phyloP scores from a whole-genome alignment of 202 grass and related monocot species.

The Bolboschoenoplectus hybrid region DNA sequence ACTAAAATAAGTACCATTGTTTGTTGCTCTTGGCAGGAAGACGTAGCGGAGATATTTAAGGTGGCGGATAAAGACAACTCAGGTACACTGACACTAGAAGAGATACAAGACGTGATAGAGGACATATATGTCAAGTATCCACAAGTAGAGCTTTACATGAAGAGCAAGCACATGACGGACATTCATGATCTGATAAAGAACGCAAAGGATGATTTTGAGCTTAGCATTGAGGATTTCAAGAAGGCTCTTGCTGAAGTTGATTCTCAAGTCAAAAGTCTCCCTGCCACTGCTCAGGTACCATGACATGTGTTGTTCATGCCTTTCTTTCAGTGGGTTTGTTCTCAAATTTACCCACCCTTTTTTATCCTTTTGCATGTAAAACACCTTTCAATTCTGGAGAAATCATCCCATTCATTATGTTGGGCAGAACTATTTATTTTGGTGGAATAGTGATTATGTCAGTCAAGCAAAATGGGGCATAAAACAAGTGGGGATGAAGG shows the following conservation, averaged over 20 bases:
- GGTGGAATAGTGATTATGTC: background rate
- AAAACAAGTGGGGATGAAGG: background rate
- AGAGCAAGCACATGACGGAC: constrained; percentile 80
- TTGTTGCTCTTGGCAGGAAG: constrained; percentile 56
- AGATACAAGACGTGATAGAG: constrained; percentile 79
- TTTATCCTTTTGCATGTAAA: background rate
- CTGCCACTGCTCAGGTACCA: constrained; percentile 88
- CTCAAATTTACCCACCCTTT: constrained; percentile 17
- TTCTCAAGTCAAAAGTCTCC: constrained; percentile 84
- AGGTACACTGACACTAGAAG: constrained; percentile 78
- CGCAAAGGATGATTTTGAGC: constrained; percentile 60
- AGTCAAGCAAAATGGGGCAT: background rate
- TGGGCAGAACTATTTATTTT: background rate
- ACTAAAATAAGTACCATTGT: background rate
- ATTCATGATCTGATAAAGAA: constrained; percentile 76
- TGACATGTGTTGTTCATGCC: constrained; percentile 7
- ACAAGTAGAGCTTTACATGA: constrained; percentile 94
- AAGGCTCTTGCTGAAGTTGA: constrained; percentile 72
- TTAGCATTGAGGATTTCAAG: constrained; percentile 96
- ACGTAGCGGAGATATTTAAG: constrained; percentile 78
- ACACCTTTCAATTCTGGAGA: background rate
- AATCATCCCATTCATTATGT: background rate
- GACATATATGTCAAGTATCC: constrained; percentile 87
- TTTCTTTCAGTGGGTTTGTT: constrained; percentile 7
- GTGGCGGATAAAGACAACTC: constrained; percentile 79